A percentile compares a stretch with the other conserved stretches of the same genome.
These are phyloP conservation scores for Agrocybe praecox DNA, from an alignment of 768 basidiomycete species.

Conservation along the genomic window DNA sequence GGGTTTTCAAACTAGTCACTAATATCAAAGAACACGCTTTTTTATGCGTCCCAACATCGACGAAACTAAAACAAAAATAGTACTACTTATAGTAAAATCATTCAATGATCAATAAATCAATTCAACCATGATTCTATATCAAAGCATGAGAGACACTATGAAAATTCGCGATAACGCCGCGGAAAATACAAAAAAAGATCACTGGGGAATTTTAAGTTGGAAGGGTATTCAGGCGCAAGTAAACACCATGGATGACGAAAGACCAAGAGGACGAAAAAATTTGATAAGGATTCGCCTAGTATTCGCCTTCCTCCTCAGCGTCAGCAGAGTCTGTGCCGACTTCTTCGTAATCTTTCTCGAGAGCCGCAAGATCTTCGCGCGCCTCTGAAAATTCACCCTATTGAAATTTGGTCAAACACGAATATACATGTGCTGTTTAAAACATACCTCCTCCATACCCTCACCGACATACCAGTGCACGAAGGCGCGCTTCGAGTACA, in stretches of 20 bases:
- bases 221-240: constrained; percentile 21
- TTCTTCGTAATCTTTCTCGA: constrained; percentile 96
- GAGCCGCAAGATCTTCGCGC: constrained; percentile 98
- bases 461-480: constrained; percentile 97
- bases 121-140: constrained; percentile 16
- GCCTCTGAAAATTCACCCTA: constrained; percentile 98
- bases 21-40: neutral
- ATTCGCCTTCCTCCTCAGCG: constrained; percentile 44
- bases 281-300: constrained; percentile 15
- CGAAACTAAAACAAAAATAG: constrained; percentile 16
- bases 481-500: constrained; percentile 95
- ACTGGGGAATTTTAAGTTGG: constrained; percentile 11
- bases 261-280: constrained; percentile 1
- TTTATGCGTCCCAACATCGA: neutral
- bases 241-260: constrained; percentile 10
- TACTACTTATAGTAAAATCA: constrained; percentile 23
- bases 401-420: neutral
- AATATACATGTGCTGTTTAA: neutral
- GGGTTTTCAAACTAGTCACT: neutral
- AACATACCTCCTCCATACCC: constrained; percentile 87
- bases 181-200: constrained; percentile 5
- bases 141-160: neutral
- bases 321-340: constrained; percentile 60
- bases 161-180: neutral
- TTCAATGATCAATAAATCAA: constrained; percentile 25